Evolutionary conservation across 1,284 basidiomycete genomes (phyloP).

Genomic region (Athelia psychrophila): DNA sequence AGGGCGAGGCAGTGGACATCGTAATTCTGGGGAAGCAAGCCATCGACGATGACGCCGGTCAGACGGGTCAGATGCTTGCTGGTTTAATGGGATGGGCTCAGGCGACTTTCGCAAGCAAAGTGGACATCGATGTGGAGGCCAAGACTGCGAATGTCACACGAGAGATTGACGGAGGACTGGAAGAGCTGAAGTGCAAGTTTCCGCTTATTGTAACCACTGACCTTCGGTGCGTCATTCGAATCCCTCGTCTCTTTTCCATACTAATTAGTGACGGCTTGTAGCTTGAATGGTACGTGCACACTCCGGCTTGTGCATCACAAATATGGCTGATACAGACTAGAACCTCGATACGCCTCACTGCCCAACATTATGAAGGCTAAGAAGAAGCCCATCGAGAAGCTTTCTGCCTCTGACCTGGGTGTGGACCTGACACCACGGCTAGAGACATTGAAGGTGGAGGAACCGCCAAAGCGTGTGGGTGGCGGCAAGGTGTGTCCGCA

Average conservation of each 20-base stretch:
- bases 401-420: conserved; percentile 81
- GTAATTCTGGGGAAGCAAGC: conserved; percentile 99
- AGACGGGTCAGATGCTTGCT: conserved; percentile 98
- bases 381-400: conserved; percentile 94
- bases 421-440: conserved; percentile 79
- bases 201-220: conserved; percentile 94
- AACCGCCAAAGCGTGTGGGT: conserved; percentile 90
- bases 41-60: conserved; percentile 96
- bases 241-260: conserved; percentile 7
- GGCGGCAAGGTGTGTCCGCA: conserved; percentile 76
- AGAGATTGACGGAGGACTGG: conserved; percentile 94
- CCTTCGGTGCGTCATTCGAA: conserved; percentile 72
- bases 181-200: conserved; percentile 79
- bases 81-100: conserved; percentile 93
- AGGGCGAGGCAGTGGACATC: conserved; percentile 67
- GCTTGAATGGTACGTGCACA: conserved; percentile 51
- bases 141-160: conserved; percentile 77
- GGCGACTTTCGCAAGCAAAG: conserved; percentile 92
- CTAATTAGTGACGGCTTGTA: neutral
- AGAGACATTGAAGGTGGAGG: conserved; percentile 88
- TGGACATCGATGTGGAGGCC: conserved; percentile 72
- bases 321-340: conserved; percentile 34
- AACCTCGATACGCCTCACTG: conserved; percentile 91
- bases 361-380: conserved; percentile 99
- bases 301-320: neutral